phyloP scores from a whole-genome alignment of 176 grass and related monocot genomes.

The Musa acuminata region DNA sequence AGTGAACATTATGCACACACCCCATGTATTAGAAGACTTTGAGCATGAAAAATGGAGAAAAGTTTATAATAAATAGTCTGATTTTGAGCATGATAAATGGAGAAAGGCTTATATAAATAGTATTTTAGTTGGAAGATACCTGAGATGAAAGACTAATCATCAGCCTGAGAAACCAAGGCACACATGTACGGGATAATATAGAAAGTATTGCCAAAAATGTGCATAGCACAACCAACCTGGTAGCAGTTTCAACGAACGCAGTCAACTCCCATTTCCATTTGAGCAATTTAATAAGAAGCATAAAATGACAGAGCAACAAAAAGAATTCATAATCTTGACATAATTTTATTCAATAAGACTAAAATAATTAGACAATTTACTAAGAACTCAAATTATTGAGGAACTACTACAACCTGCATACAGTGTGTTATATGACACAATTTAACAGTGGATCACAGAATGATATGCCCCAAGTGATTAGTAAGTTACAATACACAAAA shows the following conservation, averaged over 20 bases:
- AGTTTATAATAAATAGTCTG: background rate
- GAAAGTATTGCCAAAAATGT: conserved; percentile 85
- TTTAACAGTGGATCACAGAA: too few species aligned
- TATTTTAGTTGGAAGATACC: conserved; percentile 31
- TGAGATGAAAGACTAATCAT: conserved; percentile 98
- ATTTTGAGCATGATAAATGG: background rate
- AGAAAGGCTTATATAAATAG: background rate
- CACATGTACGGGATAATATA: conserved; percentile 64
- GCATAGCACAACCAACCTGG: conserved; percentile 70
- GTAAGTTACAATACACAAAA: background rate
- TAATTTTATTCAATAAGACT: background rate
- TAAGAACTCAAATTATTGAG: too few species aligned
- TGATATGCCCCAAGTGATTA: background rate
- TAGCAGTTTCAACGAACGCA: conserved; percentile 8
- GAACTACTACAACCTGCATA: too few species aligned
- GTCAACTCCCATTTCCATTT: background rate
- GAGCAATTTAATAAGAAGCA: background rate
- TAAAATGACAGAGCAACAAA: background rate
- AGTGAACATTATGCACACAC: background rate
- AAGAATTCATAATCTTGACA: background rate
- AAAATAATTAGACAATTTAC: too few species aligned
- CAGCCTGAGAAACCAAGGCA: conserved; percentile 98
- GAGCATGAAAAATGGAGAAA: background rate
- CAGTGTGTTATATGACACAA: too few species aligned
- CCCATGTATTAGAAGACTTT: conserved; percentile 1